These are phyloP conservation scores for Paecilomyces formosus DNA, from an alignment of 2,329 filamentous ascomycete species.

Conservation along the genomic window DNA sequence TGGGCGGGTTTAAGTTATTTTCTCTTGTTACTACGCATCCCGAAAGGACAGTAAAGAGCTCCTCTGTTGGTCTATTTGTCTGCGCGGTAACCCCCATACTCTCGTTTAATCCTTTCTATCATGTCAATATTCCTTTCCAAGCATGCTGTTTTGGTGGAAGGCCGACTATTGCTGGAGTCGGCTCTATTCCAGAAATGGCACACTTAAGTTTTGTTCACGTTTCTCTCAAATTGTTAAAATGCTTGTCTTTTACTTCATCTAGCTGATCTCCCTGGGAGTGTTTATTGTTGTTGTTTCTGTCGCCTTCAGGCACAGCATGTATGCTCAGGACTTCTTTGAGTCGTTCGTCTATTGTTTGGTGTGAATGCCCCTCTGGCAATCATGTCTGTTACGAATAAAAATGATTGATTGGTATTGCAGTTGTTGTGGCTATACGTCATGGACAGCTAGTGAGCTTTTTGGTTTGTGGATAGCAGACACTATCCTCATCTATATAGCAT, in stretches of 20 bases:
- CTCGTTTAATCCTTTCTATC: constrained; percentile 1
- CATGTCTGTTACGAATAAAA: not conserved
- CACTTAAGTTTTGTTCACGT: not conserved
- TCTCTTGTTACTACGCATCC: not conserved
- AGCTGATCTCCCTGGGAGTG: not conserved
- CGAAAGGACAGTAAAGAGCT: not conserved
- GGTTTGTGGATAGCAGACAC: too few species aligned
- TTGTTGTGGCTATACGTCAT: not conserved
- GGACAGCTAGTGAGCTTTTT: too few species aligned
- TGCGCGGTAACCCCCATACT: not conserved
- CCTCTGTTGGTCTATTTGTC: not conserved
- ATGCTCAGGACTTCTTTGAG: not conserved
- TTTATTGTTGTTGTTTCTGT: not conserved
- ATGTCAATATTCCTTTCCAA: not conserved
- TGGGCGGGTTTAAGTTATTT: constrained; percentile 3
- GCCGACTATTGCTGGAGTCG: not conserved
- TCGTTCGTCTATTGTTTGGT: not conserved
- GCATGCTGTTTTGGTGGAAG: not conserved
- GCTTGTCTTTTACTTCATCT: not conserved
- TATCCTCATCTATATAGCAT: too few species aligned
- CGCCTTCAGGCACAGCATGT: not conserved
- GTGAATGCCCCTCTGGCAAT: not conserved
- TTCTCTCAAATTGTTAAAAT: not conserved
- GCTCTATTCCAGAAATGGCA: not conserved
- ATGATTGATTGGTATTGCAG: not conserved